Base-by-base conservation (phyloP, 306 rosid genomes). In the Inga oerstediana region DNA sequence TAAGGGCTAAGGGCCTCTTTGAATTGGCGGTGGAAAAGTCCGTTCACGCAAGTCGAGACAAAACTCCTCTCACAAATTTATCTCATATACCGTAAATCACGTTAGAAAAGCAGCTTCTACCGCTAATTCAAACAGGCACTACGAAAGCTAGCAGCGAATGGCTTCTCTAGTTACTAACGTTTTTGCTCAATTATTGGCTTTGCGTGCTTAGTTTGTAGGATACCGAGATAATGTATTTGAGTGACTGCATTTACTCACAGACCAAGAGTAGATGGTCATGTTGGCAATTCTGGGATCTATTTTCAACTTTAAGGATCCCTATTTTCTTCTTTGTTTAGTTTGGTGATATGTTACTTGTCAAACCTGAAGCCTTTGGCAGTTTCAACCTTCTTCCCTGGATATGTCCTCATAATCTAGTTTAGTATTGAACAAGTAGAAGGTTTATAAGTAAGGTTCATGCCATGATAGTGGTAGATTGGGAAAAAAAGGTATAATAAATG, bases 291-390 rank as follows among this genome's bases (percentile, higher is more conserved):
- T 70, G 43, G 14, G 17, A 32, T 46, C 67, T 80, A 49, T 24
- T 80, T 65, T 80, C 59, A 10, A 52, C 72, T 70, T 19, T 76
- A 13, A n/a, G 32, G 65, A 41, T 15, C 46, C 22, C 51, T 51
- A 34, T 34, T 52, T 66, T 64, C 16, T 64, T 72, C 72, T 43
- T 65, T 77, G 62, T 74, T 86, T 74, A 59, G 77, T n/a, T 58
- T 48, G 16, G 80, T 20, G 15, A 67, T 78, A 66, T n/a, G 62
- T 30, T 45, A 56, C 59, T 46, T 44, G 35, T 52, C 80, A 71
- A 65, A 6, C 22, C 49, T 13, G 15, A 84, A 22, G 27, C 35
- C 73, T 35, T 74, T 22, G 52, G 8, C n/a, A 2, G 69, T 58
- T 32, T 22, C 43, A 10, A 10, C 35, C 71, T 37, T 62, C 37